Evolutionary conservation across 768 basidiomycete species (phyloP).

Genomic region (Auricularia heimuer): DNA sequence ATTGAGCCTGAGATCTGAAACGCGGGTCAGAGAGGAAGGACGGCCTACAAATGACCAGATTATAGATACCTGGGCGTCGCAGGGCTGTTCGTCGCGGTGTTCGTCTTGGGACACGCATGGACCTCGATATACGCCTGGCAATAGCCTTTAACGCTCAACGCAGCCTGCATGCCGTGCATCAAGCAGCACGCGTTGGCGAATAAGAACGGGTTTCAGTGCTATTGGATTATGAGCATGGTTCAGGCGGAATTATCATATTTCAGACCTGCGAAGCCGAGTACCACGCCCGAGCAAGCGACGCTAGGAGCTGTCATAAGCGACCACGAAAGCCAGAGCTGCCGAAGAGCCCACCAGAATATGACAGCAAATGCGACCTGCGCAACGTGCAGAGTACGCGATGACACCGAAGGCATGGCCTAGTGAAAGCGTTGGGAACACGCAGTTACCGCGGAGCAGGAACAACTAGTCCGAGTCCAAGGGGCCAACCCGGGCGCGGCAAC

Average conservation of each 20-base stretch:
- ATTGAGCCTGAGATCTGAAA: constrained; percentile 15
- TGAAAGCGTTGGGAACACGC: no score
- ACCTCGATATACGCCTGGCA: constrained; percentile 19
- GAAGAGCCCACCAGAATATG: constrained; percentile 9
- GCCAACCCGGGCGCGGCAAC: no score
- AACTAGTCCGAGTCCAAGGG: no score
- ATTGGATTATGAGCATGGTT: no score
- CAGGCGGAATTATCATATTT: no score
- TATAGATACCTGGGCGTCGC: constrained; percentile 11
- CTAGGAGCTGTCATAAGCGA: not conserved
- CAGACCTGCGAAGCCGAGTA: constrained; percentile 19
- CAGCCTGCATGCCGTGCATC: not conserved
- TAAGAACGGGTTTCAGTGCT: constrained; percentile 26
- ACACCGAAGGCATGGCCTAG: no score
- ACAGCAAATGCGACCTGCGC: constrained; percentile 9
- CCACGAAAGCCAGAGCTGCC: no score
- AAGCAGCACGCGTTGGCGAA: constrained; percentile 14
- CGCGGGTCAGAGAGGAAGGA: no score
- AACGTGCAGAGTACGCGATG: not conserved
- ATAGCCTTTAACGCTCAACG: not conserved
- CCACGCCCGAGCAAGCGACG: constrained; percentile 15
- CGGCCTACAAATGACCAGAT: no score
- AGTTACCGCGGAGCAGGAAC: no score
- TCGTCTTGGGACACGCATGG: constrained; percentile 12
- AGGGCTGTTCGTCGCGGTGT: constrained; percentile 10